Base-by-base conservation (phyloP, 495 filamentous ascomycete species). In the Glarea lozoyensis region DNA sequence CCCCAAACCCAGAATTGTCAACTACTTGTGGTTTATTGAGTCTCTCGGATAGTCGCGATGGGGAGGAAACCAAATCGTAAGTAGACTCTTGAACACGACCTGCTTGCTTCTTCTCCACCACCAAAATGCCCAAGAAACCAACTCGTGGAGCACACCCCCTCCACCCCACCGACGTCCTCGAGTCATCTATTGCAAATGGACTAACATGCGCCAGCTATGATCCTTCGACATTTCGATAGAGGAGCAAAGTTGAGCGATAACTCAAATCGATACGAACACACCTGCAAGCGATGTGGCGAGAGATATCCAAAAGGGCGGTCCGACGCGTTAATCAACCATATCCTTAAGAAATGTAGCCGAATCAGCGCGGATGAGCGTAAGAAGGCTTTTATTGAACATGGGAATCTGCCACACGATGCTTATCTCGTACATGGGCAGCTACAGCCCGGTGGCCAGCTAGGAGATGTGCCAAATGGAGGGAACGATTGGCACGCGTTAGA, bases 251-350 rank as follows among this genome's bases (percentile, higher is more conserved):
- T 90, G 52, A 78, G 82, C 52, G 86, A 92, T 57, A 77, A 81
- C 43, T 86, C 81, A 66, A 94, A 94, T 60, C 76, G 87, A 33
- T 94, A 94, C 54, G 78, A 84, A 52, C 83, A 90, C 58, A 87
- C 82, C 2, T 94, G 86, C 73, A 87, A 86, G 65, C 69, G 76
- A 30, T 94, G 87, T 54, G 84, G 85, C 36, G 84, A 90, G 54
- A 75, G 79, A 50, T 90, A 90, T 46, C 84, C 84, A 33, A 89
- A 89, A 52, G 87, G 87, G 50, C 75, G 87, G 38, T 78, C 85
- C 55, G 87, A 94, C 46, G 85, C 76, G 54, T 62, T 94, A 15
- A 82, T 74, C 23, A 79, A 66, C 49, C 87, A 94, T 55, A 65
- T 94, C 35, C 73, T 81, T 32, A 89, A 86, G 60, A 87, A 82